phyloP scores from a whole-genome alignment of 441 rosid genomes.

The Populus hybrid region DNA sequence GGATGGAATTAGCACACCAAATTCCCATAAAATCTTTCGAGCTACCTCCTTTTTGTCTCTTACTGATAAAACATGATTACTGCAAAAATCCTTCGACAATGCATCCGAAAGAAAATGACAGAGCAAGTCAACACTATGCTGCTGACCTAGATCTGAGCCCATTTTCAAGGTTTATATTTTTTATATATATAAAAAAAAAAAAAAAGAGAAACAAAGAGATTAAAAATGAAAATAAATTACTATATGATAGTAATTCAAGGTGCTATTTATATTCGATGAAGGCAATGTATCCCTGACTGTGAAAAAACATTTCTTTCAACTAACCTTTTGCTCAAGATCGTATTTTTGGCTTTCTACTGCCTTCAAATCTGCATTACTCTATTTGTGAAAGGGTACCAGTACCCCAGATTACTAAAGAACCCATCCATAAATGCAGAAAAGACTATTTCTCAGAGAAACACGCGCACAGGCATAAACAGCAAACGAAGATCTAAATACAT shows the following conservation, averaged over 20 bases:
- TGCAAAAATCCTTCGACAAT: background rate
- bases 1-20: conserved; percentile 7
- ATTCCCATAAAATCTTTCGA: background rate
- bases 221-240: no score
- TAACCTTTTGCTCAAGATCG: conserved; percentile 19
- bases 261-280: conserved; percentile 19
- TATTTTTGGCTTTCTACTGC: conserved; percentile 21
- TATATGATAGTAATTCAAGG: background rate
- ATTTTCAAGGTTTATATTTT: background rate
- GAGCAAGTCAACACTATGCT: background rate
- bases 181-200: no score
- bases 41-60: no score
- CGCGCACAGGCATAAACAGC: background rate
- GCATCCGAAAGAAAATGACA: background rate
- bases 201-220: background rate
- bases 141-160: background rate
- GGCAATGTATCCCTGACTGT: conserved; percentile 15
- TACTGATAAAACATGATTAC: background rate
- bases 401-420: conserved; percentile 3
- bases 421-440: conserved; percentile 20
- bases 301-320: conserved; percentile 36
- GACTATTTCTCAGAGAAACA: background rate
- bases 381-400: conserved; percentile 25
- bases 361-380: conserved; percentile 14
- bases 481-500: background rate